Base-by-base conservation (phyloP, 768 basidiomycete genomes). In the Ramaria rubella region DNA sequence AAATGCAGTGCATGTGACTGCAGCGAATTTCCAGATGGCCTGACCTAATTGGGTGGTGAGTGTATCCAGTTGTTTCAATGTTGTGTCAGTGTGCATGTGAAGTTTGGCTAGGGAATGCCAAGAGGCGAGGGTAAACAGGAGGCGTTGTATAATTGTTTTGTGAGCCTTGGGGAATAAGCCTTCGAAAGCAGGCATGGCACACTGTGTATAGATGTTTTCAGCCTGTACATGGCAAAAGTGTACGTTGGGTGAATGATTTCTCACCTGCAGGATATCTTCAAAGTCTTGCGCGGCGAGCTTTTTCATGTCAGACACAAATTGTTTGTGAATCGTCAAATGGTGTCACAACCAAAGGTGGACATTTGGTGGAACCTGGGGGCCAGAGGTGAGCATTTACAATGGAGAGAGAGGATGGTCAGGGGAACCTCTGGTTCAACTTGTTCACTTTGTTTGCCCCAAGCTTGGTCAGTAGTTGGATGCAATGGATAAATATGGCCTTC, bases 201-300 rank as follows among this genome's bases (percentile, higher is more conserved):
- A 74, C 72, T 74, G 51, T n/a, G n/a, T n/a, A n/a, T n/a, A n/a
- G n/a, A n/a, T n/a, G n/a, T n/a, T n/a, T n/a, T n/a, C 15, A 11
- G 43, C 17, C 9, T 50, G n/a, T 5, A 4, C 4, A 15, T 15
- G 24, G n/a, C 21, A 49, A 49, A 48, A 14, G 12, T n/a, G 31
- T 17, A 46, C 17, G 4, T 5, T 7, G 23, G 40, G 29, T 27
- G 5, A 23, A 17, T 23, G 33, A 8, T 9, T 6, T 33, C 8
- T 33, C 5, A 64, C 77, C 68, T 77, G 75, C 0, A 78, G 62
- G 1, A 77, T 57, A 40, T 79, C 74, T 49, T 77, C 73, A 52
- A 72, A 78, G 45, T 78, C 71, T 0, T 69, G 60, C 1, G 68
- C 77, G 6, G 70, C 70, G 2, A 70, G 54, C 30, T 72, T 67